Evolutionary conservation across 2,329 filamentous ascomycete species (phyloP), one percentile per base, ranked within the genome.

Genomic region (Aspergillus proliferans): DNA sequence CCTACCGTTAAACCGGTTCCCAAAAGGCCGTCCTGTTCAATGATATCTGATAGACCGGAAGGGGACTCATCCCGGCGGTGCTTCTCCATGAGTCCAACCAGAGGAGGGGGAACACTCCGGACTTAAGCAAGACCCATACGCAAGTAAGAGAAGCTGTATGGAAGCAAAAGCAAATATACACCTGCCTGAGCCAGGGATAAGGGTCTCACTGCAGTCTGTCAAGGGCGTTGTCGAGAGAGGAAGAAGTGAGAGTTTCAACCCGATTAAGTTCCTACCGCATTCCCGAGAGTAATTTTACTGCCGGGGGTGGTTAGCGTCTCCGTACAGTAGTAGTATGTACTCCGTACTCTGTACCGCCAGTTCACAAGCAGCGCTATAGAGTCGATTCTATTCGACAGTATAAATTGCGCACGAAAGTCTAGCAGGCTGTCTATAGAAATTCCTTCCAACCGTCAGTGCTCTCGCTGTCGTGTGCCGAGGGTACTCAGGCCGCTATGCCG

Each of bases 1-100:
- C 55, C 43, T 71, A 77, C 74, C 58, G 74, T 75, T 47, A 77
- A 61, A 48, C 73, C 73, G 50, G 72, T 73, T 46, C 74, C 73
- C 58, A 77, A 63, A 50, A 76, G 64, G 51, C 67, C 68, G 46
- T 74, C 71, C 46, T 69, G 69, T 50, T 73, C 71, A 47, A 67
- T 67, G 52, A 67, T 67, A 58, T 65, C 62, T 52, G 68, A 72
- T 50, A 66, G 63, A 55, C 70, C 66, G 50, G 71, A 68, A 46
- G 70, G 70, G 48, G 72, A 75, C 47, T 70, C 71, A 69, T 75
- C 68, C 49, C 70, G 72, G 55, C 69, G 70, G 53, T 69, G 63
- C 52, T 67, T 69, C 61, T 71, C 72, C 72, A 75, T 75, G 57
- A 54, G 60, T 58, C 56, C 47, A 43, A 53, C 53, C 58, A 51